Percentiles rank a stretch among this genome's conserved stretches.
Evolutionary conservation across 2,329 filamentous ascomycete species (phyloP).

Genomic region (Xylariaceae sp.): DNA sequence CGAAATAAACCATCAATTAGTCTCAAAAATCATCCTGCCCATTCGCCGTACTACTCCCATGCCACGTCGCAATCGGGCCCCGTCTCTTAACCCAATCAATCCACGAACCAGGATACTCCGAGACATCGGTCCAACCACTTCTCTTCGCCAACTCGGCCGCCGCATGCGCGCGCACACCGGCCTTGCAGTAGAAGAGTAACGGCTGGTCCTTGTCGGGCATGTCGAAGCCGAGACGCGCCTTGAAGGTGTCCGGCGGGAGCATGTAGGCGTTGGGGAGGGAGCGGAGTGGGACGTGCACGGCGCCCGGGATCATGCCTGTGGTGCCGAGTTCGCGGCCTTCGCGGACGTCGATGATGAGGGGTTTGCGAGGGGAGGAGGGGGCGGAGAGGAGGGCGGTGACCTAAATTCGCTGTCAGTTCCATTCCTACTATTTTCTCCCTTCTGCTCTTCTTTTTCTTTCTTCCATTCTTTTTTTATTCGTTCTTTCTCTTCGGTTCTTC

Average conservation of each 20-base stretch:
- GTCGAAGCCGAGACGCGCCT: conserved; percentile 71
- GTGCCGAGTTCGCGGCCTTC: conserved; percentile 61
- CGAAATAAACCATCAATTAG: too few species aligned
- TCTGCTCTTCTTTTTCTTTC: background rate
- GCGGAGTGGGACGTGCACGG: conserved; percentile 76
- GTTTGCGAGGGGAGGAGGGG: conserved; percentile 1
- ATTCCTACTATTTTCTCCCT: too few species aligned
- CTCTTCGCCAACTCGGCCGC: conserved; percentile 72
- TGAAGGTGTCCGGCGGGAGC: conserved; percentile 71
- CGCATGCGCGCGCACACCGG: conserved; percentile 74
- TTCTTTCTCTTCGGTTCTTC: too few species aligned
- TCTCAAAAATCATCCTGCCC: too few species aligned
- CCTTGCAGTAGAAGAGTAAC: conserved; percentile 87
- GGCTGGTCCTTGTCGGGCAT: conserved; percentile 49
- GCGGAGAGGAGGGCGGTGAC: background rate
- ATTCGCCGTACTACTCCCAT: too few species aligned
- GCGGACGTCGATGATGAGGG: conserved; percentile 54
- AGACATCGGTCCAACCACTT: conserved; percentile 67
- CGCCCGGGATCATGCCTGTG: conserved; percentile 70
- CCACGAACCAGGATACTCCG: conserved; percentile 72
- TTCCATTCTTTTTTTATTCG: too few species aligned
- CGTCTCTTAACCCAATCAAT: conserved; percentile 74
- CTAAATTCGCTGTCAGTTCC: too few species aligned
- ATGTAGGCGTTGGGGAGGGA: conserved; percentile 75
- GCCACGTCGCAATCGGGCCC: conserved; percentile 49